phyloP scores from a whole-genome alignment of 1,284 basidiomycete genomes.

The Naganishia sp. region DNA sequence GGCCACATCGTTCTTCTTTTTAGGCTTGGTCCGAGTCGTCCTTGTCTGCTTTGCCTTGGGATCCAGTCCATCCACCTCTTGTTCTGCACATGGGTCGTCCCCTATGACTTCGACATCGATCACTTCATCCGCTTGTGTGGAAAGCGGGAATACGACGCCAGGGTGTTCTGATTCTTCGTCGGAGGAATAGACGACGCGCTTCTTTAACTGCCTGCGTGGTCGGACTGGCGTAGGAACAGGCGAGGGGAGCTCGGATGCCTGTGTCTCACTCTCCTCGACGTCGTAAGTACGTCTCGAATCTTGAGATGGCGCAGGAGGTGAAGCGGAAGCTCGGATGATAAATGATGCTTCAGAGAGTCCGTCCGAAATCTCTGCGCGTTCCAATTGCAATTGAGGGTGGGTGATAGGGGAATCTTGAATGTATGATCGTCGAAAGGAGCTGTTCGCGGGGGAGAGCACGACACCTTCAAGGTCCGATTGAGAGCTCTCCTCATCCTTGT shows the following conservation, averaged over 20 bases:
- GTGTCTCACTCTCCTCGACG: neutral
- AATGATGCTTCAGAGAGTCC: neutral
- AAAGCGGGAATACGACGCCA: neutral
- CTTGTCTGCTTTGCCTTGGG: neutral
- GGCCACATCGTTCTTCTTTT: conserved; percentile 1
- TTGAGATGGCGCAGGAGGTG: neutral
- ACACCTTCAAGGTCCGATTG: neutral
- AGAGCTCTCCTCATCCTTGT: neutral
- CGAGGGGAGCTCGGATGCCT: neutral
- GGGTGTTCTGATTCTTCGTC: conserved; percentile 17
- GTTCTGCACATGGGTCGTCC: neutral
- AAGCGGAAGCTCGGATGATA: neutral
- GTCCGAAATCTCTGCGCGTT: neutral
- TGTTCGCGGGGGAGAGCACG: conserved; percentile 2
- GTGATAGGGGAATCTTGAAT: neutral
- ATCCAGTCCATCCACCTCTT: neutral
- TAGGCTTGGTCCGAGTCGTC: neutral
- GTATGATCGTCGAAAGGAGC: neutral
- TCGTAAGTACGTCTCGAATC: neutral
- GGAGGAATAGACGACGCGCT: conserved; percentile 27
- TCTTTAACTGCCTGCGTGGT: conserved; percentile 3
- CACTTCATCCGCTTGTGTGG: neutral
- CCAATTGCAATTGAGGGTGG: neutral
- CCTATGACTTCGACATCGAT: conserved; percentile 6
- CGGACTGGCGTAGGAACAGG: neutral